phyloP scores from a whole-genome alignment of 2,329 filamentous ascomycete species.

The Rasamsonia emersonii region DNA sequence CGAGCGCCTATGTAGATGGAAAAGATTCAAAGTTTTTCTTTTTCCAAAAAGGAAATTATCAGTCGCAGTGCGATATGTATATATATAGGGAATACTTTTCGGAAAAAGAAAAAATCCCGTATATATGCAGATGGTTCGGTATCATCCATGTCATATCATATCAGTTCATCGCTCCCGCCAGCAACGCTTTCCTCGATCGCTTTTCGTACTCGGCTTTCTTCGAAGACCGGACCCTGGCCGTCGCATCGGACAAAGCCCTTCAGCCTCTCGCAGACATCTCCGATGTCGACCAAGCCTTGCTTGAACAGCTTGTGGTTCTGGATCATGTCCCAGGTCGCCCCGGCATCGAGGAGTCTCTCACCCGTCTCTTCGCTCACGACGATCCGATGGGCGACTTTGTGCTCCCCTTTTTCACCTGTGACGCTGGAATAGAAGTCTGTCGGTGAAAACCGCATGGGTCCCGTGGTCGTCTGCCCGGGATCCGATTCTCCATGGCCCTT shows the following conservation, averaged over 20 bases:
- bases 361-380: conserved; percentile 55
- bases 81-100: conserved; percentile 1
- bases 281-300: conserved; percentile 70
- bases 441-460: conserved; percentile 62
- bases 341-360: conserved; percentile 62
- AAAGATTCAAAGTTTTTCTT: conserved; percentile 4
- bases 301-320: conserved; percentile 70
- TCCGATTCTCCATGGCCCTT: conserved; percentile 4
- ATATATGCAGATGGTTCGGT: conserved; percentile 7
- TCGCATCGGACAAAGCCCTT: conserved; percentile 71
- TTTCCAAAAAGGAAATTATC: no score
- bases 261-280: conserved; percentile 68
- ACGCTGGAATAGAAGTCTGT: conserved; percentile 62
- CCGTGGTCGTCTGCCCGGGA: conserved; percentile 45
- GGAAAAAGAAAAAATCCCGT: not conserved
- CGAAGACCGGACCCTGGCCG: conserved; percentile 80
- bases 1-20: no score
- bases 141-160: conserved; percentile 35
- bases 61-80: not conserved
- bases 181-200: conserved; percentile 74
- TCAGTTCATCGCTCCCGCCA: conserved; percentile 68
- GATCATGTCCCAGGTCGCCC: conserved; percentile 84
- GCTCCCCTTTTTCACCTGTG: conserved; percentile 38
- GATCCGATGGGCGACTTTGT: conserved; percentile 56
- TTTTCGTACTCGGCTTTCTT: conserved; percentile 61